Percentiles rank a stretch among this genome's conserved stretches.
These are phyloP conservation scores for Alliaria petiolata DNA, from an alignment of 345 rosid species.

Conservation along the genomic window DNA sequence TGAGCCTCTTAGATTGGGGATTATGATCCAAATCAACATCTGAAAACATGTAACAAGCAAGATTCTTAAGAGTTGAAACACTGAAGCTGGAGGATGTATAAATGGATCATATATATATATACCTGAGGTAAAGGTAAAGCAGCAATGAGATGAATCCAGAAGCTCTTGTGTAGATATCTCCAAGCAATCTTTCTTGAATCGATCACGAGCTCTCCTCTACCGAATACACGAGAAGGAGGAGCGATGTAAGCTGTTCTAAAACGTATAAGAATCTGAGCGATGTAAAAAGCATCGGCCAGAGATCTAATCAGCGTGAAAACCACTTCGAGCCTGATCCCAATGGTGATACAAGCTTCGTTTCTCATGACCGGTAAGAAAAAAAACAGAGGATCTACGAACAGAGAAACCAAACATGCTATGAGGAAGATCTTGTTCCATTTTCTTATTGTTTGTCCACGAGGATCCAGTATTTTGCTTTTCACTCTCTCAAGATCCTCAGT, in stretches of 20 bases:
- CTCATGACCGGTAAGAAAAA: slow-evolving; percentile 61
- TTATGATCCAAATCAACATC: slow-evolving; percentile 76
- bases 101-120: background rate
- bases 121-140: slow-evolving; percentile 97
- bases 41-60: slow-evolving; percentile 32
- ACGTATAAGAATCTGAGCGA: slow-evolving; percentile 60
- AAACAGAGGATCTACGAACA: slow-evolving; percentile 82
- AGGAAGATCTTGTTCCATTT: slow-evolving; percentile 76
- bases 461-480: slow-evolving; percentile 65
- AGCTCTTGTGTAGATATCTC: slow-evolving; percentile 48
- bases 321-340: slow-evolving; percentile 55
- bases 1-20: slow-evolving; percentile 69
- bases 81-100: background rate
- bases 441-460: slow-evolving; percentile 55
- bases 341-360: slow-evolving; percentile 50
- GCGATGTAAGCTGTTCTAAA: slow-evolving; percentile 80
- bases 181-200: slow-evolving; percentile 58
- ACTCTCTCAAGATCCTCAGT: slow-evolving; percentile 68
- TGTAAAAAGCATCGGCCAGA: slow-evolving; percentile 66
- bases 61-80: background rate
- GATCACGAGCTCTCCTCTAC: slow-evolving; percentile 88
- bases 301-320: slow-evolving; percentile 60
- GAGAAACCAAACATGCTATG: slow-evolving; percentile 64
- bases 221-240: slow-evolving; percentile 84
- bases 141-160: slow-evolving; percentile 73